Base-by-base conservation (phyloP, 2,329 filamentous ascomycete genomes). In the Ceratocystis colombiana region DNA sequence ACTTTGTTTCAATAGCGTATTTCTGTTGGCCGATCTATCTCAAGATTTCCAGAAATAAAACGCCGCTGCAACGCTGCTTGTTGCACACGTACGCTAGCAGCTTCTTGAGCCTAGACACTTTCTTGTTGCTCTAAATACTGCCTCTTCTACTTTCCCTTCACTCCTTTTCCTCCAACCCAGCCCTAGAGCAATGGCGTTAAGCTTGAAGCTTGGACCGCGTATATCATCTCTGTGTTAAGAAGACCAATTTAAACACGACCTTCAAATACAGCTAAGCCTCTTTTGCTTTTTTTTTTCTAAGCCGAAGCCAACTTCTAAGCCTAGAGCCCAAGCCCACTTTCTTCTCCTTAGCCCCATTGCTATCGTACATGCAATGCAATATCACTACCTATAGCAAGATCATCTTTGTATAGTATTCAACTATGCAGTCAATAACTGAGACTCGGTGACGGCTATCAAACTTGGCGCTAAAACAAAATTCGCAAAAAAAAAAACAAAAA, bases 21-120 rank as follows among this genome's bases (percentile, higher is more conserved):
- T 37, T 59, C 28, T 59, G 55, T 59, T 59, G 55, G 28, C 28
- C 55, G 55, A 59, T 59, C 55, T 25, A 37, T 59, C 28, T 37
- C 17, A n/a, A 25, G 62, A 50, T 64, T 53, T 33, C 7, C 45
- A 33, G 15, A n/a, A 50, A 64, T 64, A 50, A 64, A 64, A 53
- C 62, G 12, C 6, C 28, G 46, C 48, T 64, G 62, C 62, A 55
- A 64, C 62, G 50, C 46, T 64, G n/a, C 62, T 55, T 46, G 62
- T 64, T 64, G 62, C 28, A 64, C 48, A 48, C 28, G 8, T 45
- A 22, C 48, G 30, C 5, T n/a, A 10, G 5, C 3, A 53, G 0
- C 48, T 6, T n/a, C 7, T 33, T 41, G 37, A 33, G 8, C 5
- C 5, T 20, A 28, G 17, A 5, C 55, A 0, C 55, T 30, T 33